A percentile compares a stretch with the other conserved stretches of the same genome.
phyloP scores from a whole-genome alignment of 2,329 filamentous ascomycete species.

The Stagonosporopsis tanaceti region DNA sequence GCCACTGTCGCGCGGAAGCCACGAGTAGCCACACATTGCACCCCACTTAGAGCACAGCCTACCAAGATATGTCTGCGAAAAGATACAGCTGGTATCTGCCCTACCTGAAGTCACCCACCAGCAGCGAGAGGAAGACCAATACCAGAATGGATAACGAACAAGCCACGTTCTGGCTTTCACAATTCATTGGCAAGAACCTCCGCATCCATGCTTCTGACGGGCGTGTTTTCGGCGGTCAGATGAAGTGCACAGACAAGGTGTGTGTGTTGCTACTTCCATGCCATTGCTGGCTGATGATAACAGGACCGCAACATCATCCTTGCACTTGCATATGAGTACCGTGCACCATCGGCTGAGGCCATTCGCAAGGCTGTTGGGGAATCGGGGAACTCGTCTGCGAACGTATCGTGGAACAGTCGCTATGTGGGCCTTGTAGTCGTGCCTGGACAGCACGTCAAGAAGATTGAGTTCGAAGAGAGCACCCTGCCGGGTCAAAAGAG shows the following conservation, averaged over 20 bases:
- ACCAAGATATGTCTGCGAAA: constrained; percentile 16
- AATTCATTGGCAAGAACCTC: constrained; percentile 79
- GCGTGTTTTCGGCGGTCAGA: constrained; percentile 86
- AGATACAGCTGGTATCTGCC: constrained; percentile 33
- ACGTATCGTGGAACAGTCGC: constrained; percentile 79
- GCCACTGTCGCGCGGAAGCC: constrained; percentile 16
- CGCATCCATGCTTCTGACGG: constrained; percentile 82
- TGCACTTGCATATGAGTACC: constrained; percentile 86
- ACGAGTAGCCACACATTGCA: constrained; percentile 11
- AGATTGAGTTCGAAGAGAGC: constrained; percentile 83
- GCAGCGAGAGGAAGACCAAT: constrained; percentile 3
- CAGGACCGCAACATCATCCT: constrained; percentile 91
- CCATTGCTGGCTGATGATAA: neutral
- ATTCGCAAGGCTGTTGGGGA: constrained; percentile 47
- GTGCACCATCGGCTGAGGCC: constrained; percentile 66
- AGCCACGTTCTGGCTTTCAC: constrained; percentile 65
- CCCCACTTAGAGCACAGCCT: constrained; percentile 21
- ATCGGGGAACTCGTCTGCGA: constrained; percentile 54
- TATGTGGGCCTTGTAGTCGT: constrained; percentile 91
- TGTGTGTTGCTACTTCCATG: constrained; percentile 37
- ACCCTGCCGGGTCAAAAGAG: constrained; percentile 34
- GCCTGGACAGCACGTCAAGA: constrained; percentile 83
- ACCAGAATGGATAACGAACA: constrained; percentile 59
- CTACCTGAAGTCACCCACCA: constrained; percentile 21
- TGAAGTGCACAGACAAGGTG: constrained; percentile 95